A percentile compares a stretch with the other conserved stretches of the same genome.
phyloP scores from a whole-genome alignment of 2,329 filamentous ascomycete genomes.

The Trichoderma guizhouense region DNA sequence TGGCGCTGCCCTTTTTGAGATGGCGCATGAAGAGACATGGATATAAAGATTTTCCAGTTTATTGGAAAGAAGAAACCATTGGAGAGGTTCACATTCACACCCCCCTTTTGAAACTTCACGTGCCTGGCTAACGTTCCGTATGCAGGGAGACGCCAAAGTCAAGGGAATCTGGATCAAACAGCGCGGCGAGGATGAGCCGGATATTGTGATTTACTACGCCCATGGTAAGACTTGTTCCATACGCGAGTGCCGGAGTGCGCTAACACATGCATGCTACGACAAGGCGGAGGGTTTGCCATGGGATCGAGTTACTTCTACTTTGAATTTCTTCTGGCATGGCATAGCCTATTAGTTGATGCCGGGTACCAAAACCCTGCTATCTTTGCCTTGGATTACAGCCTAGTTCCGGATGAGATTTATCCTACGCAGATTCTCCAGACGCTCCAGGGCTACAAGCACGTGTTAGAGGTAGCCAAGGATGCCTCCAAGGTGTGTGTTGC shows the following conservation, averaged over 20 bases:
- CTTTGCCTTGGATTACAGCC: conserved; percentile 75
- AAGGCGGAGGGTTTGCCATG: conserved; percentile 79
- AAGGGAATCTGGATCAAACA: conserved; percentile 68
- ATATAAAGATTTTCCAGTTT: conserved; percentile 57
- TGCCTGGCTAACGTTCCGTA: conserved; percentile 12
- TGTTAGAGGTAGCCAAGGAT: conserved; percentile 56
- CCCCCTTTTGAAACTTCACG: not conserved
- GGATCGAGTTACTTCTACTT: conserved; percentile 81
- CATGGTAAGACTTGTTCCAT: conserved; percentile 55
- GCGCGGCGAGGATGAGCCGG: conserved; percentile 58
- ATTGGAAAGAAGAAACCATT: conserved; percentile 54
- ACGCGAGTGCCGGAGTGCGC: not conserved
- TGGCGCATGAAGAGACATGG: conserved; percentile 76
- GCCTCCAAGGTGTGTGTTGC: conserved; percentile 64
- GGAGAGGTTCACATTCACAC: conserved; percentile 27
- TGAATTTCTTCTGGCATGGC: conserved; percentile 74
- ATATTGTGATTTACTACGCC: conserved; percentile 77
- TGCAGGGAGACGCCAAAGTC: conserved; percentile 39
- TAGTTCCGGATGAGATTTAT: conserved; percentile 71
- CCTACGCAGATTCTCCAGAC: conserved; percentile 71
- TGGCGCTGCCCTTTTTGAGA: conserved; percentile 69
- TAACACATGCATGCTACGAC: not conserved
- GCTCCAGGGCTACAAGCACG: conserved; percentile 66
- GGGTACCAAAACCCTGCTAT: conserved; percentile 74
- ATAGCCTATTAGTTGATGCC: conserved; percentile 58